phyloP scores from a whole-genome alignment of 192 early-diverging fungal species.

The Backusella australiensis region DNA sequence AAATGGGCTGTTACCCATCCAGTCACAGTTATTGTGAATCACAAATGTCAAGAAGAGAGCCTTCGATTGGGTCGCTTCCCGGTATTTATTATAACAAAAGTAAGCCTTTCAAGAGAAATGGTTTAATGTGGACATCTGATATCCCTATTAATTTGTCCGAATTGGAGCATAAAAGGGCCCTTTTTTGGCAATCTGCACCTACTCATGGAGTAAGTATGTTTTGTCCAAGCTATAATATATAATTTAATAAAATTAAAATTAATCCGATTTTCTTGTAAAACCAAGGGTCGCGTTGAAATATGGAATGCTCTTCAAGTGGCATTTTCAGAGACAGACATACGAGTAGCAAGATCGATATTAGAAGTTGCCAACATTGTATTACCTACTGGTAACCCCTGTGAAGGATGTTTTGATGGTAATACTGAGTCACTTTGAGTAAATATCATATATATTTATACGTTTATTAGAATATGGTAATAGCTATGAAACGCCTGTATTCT shows the following conservation, averaged over 20 bases:
- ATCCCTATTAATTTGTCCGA: conserved; percentile 35
- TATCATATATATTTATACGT: background rate
- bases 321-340: conserved; percentile 49
- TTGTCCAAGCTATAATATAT: background rate
- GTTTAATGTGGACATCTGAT: conserved; percentile 40
- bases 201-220: conserved; percentile 55
- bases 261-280: background rate
- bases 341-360: conserved; percentile 60
- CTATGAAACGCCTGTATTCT: conserved; percentile 69
- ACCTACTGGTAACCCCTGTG: conserved; percentile 66
- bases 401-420: conserved; percentile 76
- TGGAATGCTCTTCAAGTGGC: conserved; percentile 74
- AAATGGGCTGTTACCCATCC: conserved; percentile 12
- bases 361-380: conserved; percentile 64
- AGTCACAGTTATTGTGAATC: background rate
- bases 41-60: background rate
- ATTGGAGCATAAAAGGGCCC: conserved; percentile 52
- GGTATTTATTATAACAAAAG: conserved; percentile 1
- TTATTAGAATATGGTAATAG: conserved; percentile 56
- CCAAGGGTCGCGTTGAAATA: conserved; percentile 61
- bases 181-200: conserved; percentile 77
- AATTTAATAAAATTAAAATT: background rate
- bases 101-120: conserved; percentile 33
- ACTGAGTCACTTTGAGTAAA: background rate
- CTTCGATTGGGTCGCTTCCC: background rate